A percentile compares a stretch with the other conserved stretches of the same genome.
phyloP scores from a whole-genome alignment of 805 yeast genomes.

The Metschnikowia continentalis region DNA sequence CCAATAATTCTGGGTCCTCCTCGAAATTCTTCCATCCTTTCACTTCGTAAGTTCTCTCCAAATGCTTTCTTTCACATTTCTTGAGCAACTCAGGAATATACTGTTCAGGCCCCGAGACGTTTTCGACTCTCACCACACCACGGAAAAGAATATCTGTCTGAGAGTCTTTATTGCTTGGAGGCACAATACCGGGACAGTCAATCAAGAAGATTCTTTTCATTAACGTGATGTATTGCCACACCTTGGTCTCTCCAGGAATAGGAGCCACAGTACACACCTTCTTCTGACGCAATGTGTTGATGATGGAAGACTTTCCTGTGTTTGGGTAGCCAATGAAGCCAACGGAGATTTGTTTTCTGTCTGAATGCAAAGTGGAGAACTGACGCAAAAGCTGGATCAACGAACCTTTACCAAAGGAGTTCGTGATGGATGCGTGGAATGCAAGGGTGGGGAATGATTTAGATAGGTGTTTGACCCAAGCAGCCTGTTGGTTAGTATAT shows the following conservation, averaged over 20 bases:
- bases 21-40: conserved; percentile 71
- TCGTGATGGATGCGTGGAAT: conserved; percentile 95
- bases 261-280: conserved; percentile 98
- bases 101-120: conserved; percentile 92
- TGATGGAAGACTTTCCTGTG: conserved; percentile 95
- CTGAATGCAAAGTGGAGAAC: conserved; percentile 84
- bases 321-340: conserved; percentile 98
- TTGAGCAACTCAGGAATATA: conserved; percentile 81
- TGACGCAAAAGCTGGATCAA: conserved; percentile 90
- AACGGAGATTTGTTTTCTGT: conserved; percentile 92
- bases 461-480: conserved; percentile 95
- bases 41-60: conserved; percentile 93
- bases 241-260: conserved; percentile 98
- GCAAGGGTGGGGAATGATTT: conserved; percentile 92
- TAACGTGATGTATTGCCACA: conserved; percentile 96
- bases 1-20: conserved; percentile 45
- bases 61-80: conserved; percentile 83
- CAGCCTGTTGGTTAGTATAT: conserved; percentile 61
- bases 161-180: conserved; percentile 85
- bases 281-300: conserved; percentile 88
- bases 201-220: conserved; percentile 94
- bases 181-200: conserved; percentile 99
- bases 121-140: conserved; percentile 99
- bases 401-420: conserved; percentile 97
- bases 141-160: conserved; percentile 90